Evolutionary conservation across 2,329 filamentous ascomycete species (phyloP).

Genomic region (Whalleya microplaca): DNA sequence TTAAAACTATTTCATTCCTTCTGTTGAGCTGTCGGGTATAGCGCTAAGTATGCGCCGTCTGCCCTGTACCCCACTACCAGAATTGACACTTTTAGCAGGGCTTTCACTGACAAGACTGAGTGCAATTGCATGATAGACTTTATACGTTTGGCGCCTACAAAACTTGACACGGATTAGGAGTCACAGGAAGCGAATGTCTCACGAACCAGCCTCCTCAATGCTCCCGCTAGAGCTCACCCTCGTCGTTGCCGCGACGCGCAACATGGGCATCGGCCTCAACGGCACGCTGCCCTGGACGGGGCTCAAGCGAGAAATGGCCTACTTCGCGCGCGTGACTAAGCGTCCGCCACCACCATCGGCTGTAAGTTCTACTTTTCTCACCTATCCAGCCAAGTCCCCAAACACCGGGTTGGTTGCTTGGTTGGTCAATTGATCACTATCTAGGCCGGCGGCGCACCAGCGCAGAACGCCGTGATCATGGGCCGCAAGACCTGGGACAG

Average conservation of each 20-base stretch:
- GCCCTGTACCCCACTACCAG: too few relatives aligned
- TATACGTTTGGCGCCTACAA: too few relatives aligned
- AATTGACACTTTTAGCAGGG: too few relatives aligned
- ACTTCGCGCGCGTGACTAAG: constrained; percentile 90
- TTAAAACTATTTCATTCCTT: too few relatives aligned
- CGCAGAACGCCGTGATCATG: constrained; percentile 85
- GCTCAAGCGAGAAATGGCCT: constrained; percentile 89
- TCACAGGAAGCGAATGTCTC: constrained; percentile 18
- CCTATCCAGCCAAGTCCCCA: constrained; percentile 29
- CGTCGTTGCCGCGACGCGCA: constrained; percentile 89
- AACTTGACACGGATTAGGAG: background rate
- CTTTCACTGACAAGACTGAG: too few relatives aligned
- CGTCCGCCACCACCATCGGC: constrained; percentile 55
- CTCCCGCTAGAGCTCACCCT: constrained; percentile 71
- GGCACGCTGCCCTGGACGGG: constrained; percentile 88
- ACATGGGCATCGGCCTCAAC: constrained; percentile 82
- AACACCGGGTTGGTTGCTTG: too few relatives aligned
- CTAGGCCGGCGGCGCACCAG: background rate
- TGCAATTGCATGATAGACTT: too few relatives aligned
- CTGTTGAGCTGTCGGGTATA: too few relatives aligned
- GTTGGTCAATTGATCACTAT: too few relatives aligned
- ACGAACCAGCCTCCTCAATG: constrained; percentile 7
- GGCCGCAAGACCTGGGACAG: constrained; percentile 96
- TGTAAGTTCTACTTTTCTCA: constrained; percentile 33
- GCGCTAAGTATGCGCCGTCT: too few relatives aligned